Percentiles rank a stretch among this genome's conserved stretches.
phyloP scores from a whole-genome alignment of 495 filamentous ascomycete species.

The Immersiella caudata region DNA sequence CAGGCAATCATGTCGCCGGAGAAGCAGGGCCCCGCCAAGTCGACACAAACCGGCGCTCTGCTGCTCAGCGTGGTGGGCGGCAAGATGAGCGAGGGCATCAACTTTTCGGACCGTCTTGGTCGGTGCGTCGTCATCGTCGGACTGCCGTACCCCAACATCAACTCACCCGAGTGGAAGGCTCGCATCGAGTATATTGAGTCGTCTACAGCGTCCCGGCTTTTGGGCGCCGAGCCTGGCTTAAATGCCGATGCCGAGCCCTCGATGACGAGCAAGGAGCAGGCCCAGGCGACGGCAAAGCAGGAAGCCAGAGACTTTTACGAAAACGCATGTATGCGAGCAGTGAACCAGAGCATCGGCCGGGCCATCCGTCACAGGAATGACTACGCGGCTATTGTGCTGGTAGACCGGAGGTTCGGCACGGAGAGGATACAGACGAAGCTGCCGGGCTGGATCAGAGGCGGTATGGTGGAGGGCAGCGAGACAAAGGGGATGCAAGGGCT shows the following conservation, averaged over 20 bases:
- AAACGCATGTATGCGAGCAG: conserved; percentile 93
- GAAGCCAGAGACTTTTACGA: conserved; percentile 85
- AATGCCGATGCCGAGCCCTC: neutral
- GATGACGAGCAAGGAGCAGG: conserved; percentile 24
- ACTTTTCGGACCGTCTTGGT: conserved; percentile 91
- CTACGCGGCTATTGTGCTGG: conserved; percentile 85
- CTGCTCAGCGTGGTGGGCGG: conserved; percentile 95
- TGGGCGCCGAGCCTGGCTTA: conserved; percentile 18
- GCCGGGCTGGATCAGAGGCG: conserved; percentile 81
- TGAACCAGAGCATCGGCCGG: conserved; percentile 94
- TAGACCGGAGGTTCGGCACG: conserved; percentile 75
- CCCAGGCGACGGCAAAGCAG: conserved; percentile 55
- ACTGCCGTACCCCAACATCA: conserved; percentile 89
- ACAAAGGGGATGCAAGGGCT: conserved; percentile 54
- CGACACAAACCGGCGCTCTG: conserved; percentile 60
- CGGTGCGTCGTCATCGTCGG: conserved; percentile 88
- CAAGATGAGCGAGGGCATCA: conserved; percentile 95
- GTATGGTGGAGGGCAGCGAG: conserved; percentile 53
- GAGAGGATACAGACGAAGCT: conserved; percentile 74
- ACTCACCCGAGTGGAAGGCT: conserved; percentile 88
- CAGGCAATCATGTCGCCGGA: conserved; percentile 58
- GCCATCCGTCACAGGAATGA: conserved; percentile 87
- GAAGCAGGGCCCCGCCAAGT: neutral
- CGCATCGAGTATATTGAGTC: conserved; percentile 85
- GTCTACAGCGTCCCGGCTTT: conserved; percentile 52